Evolutionary conservation across 2,329 filamentous ascomycete genomes (phyloP), one percentile per base, ranked within the genome.

Genomic region (Pseudogymnoascus sp.): DNA sequence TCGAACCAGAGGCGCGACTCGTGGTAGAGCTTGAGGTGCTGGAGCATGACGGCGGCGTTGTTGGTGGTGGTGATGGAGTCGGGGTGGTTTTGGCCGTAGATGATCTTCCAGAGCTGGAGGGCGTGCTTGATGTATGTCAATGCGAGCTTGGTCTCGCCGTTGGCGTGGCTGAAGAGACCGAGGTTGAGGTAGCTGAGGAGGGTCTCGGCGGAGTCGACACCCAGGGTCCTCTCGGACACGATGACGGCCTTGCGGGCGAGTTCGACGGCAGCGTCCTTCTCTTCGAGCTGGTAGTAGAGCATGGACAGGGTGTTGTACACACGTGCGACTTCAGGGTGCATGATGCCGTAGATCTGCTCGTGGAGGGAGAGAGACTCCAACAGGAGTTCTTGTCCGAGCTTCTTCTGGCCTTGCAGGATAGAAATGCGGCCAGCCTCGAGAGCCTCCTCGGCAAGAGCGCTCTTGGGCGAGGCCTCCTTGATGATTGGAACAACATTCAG

Each of bases 61-160:
- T 98, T 99, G 78, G 98, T 89, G 14, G 95, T 98, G 7, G 96
- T 99, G 77, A 99, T 97, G 7, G 92, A 96, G 78, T 99, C 95
- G 2, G 95, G 95, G 77, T 99, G 95, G 71, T 92, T 90, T 31
- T 89, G 81, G 34, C 95, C 95, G 74, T 97, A 99, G 71, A 98
- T 93, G 71, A 98, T 85, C 81, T 96, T 97, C 93, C 93, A 98
- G 67, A 99, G 82, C 74, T 95, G 88, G 69, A 99, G 84, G 6
- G 95, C 95, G 75, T 99, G 95, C 75, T 90, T 91, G 68, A 96
- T 89, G 75, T 96, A 97, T 11, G 85, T 83, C 63, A 99, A 81
- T n/a, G 93, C 95, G 65, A 85, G 84, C 77, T 88, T 90, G 73
- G 93, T 97, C 75, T 97, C 93, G 68, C 93, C 93, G 61, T 87